Base-by-base conservation (phyloP, 306 rosid species). In the Gillenia trifoliata region DNA sequence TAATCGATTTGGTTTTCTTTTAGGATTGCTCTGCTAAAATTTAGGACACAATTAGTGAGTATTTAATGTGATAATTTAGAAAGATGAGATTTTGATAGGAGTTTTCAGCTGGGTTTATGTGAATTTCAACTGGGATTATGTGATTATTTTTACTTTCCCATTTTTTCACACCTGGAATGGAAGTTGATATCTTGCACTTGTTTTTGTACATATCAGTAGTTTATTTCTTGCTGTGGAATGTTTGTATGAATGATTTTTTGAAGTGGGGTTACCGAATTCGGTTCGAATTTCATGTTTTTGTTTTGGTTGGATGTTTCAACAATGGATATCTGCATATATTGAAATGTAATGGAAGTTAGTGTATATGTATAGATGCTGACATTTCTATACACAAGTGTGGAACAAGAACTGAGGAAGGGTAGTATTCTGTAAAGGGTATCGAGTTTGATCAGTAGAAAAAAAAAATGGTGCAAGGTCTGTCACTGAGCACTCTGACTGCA, bases 401-500 rank as follows among this genome's bases (percentile, higher is more conserved):
- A 50, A 30, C 30, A 36, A 71, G 26, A 45, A 45, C 20, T 45
- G 52, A 45, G 52, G 52, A 71, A 71, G 54, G 25, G 75, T 71
- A 8, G 34, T 28, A 11, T 33, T 15, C 12, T 69, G 45, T 34
- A 8, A n/a, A 31, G n/a, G n/a, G 68, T 56, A 11, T 74, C 66
- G 57, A 55, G 57, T 67, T 45, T 40, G 43, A 22, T 72, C 45
- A 20, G 52, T 38, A 38, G 41, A 38, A 38, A 10, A 29, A 17
- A 45, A 57, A 80, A 70, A 86, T 91, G 98, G 85, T 72, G 82
- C 92, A 86, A 83, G 83, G 86, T 81, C 68, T 91, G 76, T 76
- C 96, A 75, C 40, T 83, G 81, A 81, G 77, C 83, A 80, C 94
- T 85, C 64, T 89, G 74, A 81, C 79, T 36, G 70, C 89, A n/a